phyloP scores from a whole-genome alignment of 306 rosid species.

The Abrus pulchellus region DNA sequence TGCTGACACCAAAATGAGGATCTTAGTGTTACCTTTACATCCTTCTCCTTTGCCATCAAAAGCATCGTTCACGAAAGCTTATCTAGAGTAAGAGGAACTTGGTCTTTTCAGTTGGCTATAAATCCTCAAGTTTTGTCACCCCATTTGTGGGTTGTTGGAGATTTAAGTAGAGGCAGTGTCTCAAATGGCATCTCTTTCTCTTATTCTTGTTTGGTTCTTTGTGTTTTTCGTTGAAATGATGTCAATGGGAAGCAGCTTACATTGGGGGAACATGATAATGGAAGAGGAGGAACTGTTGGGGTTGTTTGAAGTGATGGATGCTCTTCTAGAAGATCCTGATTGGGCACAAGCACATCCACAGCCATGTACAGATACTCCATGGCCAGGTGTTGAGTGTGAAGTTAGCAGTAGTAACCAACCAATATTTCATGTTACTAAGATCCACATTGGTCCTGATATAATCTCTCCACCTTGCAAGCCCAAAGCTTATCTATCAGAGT shows the following conservation, averaged over 20 bases:
- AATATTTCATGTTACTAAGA: slow-evolving; percentile 70
- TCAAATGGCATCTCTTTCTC: slow-evolving; percentile 59
- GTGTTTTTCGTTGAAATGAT: slow-evolving; percentile 47
- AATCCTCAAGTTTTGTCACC: background rate
- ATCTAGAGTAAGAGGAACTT: slow-evolving; percentile 28
- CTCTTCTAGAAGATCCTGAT: slow-evolving; percentile 59
- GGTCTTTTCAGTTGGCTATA: slow-evolving; percentile 4
- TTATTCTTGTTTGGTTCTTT: slow-evolving; percentile 57
- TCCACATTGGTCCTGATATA: slow-evolving; percentile 74
- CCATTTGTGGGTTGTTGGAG: slow-evolving; percentile 13
- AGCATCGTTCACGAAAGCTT: slow-evolving; percentile 35
- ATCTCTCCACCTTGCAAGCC: slow-evolving; percentile 68
- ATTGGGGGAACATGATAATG: slow-evolving; percentile 49
- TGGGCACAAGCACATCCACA: slow-evolving; percentile 69
- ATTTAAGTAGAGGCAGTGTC: slow-evolving; percentile 16
- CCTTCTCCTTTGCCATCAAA: slow-evolving; percentile 42
- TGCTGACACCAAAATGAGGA: slow-evolving; percentile 45
- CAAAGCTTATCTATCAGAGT: slow-evolving; percentile 57
- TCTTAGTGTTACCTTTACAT: slow-evolving; percentile 30
- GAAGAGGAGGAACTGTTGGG: slow-evolving; percentile 68
- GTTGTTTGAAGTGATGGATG: slow-evolving; percentile 65
- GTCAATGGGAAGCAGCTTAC: slow-evolving; percentile 26
- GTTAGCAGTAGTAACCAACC: slow-evolving; percentile 50
- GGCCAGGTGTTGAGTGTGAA: slow-evolving; percentile 81
- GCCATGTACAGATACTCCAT: slow-evolving; percentile 75